Evolutionary conservation across 495 filamentous ascomycete species (phyloP), one percentile per base, ranked within the genome.

Genomic region (Penicillium simplicissimum): DNA sequence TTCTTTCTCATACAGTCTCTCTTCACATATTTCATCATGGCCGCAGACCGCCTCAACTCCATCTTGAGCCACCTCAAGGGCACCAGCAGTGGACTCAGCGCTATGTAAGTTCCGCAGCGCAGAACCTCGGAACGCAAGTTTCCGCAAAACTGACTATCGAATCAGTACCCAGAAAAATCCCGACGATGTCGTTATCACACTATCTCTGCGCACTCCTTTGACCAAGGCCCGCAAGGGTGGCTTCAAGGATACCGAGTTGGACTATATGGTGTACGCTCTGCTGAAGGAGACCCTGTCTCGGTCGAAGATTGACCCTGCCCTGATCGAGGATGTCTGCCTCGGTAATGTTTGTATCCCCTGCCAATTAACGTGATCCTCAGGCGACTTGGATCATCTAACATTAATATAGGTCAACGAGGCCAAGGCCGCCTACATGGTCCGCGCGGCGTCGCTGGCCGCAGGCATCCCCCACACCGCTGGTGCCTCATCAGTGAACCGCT

Each of bases 171-270:
- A 90, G 59, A 94, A 97, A 81, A 96, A 94, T 74, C 86, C 93
- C 60, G 95, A 98, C 76, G 95, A 98, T 83, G 83, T 97, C 17
- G 95, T 98, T 63, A 95, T 98, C 65, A 96, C 91, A 15, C 81
- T 90, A 48, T 89, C 90, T 8, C 76, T 92, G 64, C 87, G 91
- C 34, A 93, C 91, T 8, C 89, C 91, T 0, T 80, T 96, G 57
- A 81, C 88, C 62, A 95, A 95, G 78, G 88, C 82, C 25, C 72
- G 74, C 65, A 92, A 92, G 80, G 95, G 95, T 58, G 91, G 94
- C 6, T 88, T 98, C 80, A 97, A 97, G 81, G 95, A 98, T 73
- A 95, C 93, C 17, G 83, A 84, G n/a, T 82, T 97, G 42, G 95
- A 98, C 74, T 90, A 85, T 73, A 80, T 98, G 23, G 76, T 95